Base-by-base conservation (phyloP, 1,284 basidiomycete genomes). In the Meira nashicola region DNA sequence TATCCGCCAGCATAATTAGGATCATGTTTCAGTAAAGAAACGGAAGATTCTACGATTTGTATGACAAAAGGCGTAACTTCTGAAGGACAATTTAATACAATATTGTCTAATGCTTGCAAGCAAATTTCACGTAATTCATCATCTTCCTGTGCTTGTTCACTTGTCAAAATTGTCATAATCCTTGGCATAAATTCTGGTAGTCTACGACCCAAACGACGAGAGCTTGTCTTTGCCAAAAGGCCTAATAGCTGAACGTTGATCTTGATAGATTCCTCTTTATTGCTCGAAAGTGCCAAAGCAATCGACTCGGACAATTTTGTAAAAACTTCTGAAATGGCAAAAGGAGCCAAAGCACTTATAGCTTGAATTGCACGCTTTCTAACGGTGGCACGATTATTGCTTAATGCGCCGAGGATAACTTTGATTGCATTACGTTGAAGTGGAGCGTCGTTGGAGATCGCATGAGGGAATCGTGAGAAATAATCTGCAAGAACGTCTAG, bases 401-500 rank as follows among this genome's bases (percentile, higher is more conserved):
- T 55, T 58, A 74, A 63, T 33, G 59, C 52, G 1, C 59, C 61
- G 0, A 87, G 85, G 49, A 95, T 84, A 15, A 87, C 85, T 12
- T 82, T 78, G 12, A 95, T 82, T 2, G 90, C 87, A 15, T 85
- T 73, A 14, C 71, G 72, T 59, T 84, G 83, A 0, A 84, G 66
- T 3, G 68, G 55, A 1, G 73, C 55, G 8, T 67, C 62, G 9
- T 70, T 76, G 5, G 85, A 82, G 58, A 83, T 82, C 21, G 58
- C 57, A 8, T 59, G 9, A 0, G 71, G 56, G 38, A 74, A 73
- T 44, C 92, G 87, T 62, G 84, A 84, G 77, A 93, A 90, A 63
- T 97, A 84, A 75, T 96, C 94, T 9, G 90, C 87, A 17, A 97
- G 83, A 59, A 94, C 92, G 43, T 92, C 88, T 11, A 96, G 83